These are phyloP conservation scores for Aspergillus flavus DNA, from an alignment of 2,329 filamentous ascomycete genomes.

Conservation along the genomic window DNA sequence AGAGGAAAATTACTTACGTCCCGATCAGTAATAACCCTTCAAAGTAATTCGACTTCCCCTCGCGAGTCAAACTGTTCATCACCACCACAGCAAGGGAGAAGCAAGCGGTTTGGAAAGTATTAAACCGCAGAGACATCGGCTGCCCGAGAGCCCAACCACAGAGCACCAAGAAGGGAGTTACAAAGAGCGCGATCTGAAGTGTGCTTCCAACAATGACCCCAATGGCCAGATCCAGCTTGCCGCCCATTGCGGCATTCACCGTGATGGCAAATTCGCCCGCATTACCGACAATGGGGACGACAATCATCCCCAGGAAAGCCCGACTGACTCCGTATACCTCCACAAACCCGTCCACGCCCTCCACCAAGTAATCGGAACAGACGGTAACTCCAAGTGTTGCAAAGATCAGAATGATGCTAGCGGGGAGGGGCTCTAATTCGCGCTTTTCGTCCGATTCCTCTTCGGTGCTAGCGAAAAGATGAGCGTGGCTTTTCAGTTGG, in stretches of 20 bases:
- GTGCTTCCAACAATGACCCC: conserved; percentile 58
- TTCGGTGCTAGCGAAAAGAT: conserved; percentile 20
- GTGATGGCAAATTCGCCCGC: conserved; percentile 60
- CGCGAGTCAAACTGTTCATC: conserved; percentile 25
- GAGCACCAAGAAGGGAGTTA: conserved; percentile 58
- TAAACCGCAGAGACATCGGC: conserved; percentile 44
- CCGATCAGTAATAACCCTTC: conserved; percentile 22
- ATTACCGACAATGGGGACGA: conserved; percentile 61
- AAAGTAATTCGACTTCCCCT: conserved; percentile 23
- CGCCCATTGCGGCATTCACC: conserved; percentile 57
- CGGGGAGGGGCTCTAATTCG: conserved; percentile 15
- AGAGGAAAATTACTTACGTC: conserved; percentile 16
- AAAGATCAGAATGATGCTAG: conserved; percentile 21
- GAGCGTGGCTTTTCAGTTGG: conserved; percentile 46
- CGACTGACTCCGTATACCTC: conserved; percentile 54
- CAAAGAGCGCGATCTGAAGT: conserved; percentile 61
- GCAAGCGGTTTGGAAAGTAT: conserved; percentile 22
- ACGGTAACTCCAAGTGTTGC: conserved; percentile 22
- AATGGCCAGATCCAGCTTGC: conserved; percentile 61
- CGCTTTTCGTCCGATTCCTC: conserved; percentile 16
- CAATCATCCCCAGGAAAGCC: conserved; percentile 60
- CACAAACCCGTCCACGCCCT: conserved; percentile 58
- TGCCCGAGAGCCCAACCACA: conserved; percentile 58
- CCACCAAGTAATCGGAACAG: conserved; percentile 47
- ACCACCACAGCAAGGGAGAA: conserved; percentile 24